Conservation (phyloP, 1,284 basidiomycete genomes). For the Ceratobasidium sp. region DNA sequence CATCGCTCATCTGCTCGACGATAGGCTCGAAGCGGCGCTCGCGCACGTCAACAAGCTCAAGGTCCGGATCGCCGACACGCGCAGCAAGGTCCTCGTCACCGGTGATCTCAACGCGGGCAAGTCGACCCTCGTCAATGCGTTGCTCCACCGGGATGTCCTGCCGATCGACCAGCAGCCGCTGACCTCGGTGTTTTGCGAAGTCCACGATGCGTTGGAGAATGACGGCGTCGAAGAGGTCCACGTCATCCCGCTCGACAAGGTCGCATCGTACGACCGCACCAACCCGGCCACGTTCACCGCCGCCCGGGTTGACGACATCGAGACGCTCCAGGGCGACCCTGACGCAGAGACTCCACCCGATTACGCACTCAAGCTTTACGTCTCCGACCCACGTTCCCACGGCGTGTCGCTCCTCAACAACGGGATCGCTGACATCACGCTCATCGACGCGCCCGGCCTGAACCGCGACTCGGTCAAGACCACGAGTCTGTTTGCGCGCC, state of each 20-base stretch:
- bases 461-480: conserved; percentile 97
- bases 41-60: conserved; percentile 89
- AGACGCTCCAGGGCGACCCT: conserved; percentile 77
- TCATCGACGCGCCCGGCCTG: conserved; percentile 98
- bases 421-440: conserved; percentile 96
- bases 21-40: conserved; percentile 82
- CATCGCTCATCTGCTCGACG: conserved; percentile 92
- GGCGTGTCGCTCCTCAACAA: conserved; percentile 92
- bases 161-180: conserved; percentile 98
- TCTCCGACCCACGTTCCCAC: conserved; percentile 78
- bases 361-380: conserved; percentile 85
- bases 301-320: conserved; percentile 77
- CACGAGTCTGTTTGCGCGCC: conserved; percentile 94
- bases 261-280: conserved; percentile 72
- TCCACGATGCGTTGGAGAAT: conserved; percentile 92
- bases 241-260: conserved; percentile 72
- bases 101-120: conserved; percentile 98
- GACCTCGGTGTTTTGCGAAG: conserved; percentile 97
- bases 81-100: conserved; percentile 98
- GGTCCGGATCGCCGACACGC: conserved; percentile 88
- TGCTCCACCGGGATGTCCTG: conserved; percentile 91
- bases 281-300: conserved; percentile 85
- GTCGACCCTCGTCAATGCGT: conserved; percentile 96
- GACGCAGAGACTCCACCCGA: conserved; percentile 81
- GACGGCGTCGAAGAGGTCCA: conserved; percentile 86